Evolutionary conservation across 2,329 filamentous ascomycete species (phyloP), one percentile per base, ranked within the genome.

Genomic region (Monilinia aucupariae): DNA sequence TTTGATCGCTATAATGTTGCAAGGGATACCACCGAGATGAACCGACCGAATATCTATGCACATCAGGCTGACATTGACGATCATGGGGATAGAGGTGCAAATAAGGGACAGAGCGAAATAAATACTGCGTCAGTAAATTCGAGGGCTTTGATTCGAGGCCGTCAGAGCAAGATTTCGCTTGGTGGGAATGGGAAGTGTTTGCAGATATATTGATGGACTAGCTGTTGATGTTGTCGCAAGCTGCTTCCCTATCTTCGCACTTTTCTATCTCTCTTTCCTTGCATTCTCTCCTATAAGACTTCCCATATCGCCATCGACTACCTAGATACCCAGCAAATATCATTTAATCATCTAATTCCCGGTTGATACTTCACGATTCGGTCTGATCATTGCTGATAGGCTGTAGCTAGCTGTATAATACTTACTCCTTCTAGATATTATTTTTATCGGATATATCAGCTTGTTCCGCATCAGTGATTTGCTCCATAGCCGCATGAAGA

Each of bases 1-100:
- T 71, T 69, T 52, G 68, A 70, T n/a, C 67, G 64, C 17, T 72
- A 71, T 32, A 67, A 66, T 55, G 61, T 61, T 2, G 71, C 71
- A 15, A 67, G 69, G 41, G 71, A 72, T 62, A 71, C 69, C 2
- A 58, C 68, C 0, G 66, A 70, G 64, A 70, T 71, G 66, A 71
- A 71, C 49, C 61, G 68, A 25, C 67, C 70, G 2, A 61, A 53
- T 25, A 68, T 58, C 41, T 71, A 71, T 64, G 66, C 67, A 20
- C 69, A 71, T 64, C 71, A 71, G 48, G 34, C 45, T 27, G 91
- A 93, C 65, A 81, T 17, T 0, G 54, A 59, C 41, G n/a, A 15
- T 9, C 12, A 3, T 49, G 32, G 39, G 4, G 27, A 47, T 25
- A 27, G 10, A 45, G 39, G 34, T 22, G 13, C 34, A 13, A 34